Evolutionary conservation across 352 stramenopile species (phyloP), one percentile per base, ranked within the genome.

Genomic region (Aphanomyces astaci): DNA sequence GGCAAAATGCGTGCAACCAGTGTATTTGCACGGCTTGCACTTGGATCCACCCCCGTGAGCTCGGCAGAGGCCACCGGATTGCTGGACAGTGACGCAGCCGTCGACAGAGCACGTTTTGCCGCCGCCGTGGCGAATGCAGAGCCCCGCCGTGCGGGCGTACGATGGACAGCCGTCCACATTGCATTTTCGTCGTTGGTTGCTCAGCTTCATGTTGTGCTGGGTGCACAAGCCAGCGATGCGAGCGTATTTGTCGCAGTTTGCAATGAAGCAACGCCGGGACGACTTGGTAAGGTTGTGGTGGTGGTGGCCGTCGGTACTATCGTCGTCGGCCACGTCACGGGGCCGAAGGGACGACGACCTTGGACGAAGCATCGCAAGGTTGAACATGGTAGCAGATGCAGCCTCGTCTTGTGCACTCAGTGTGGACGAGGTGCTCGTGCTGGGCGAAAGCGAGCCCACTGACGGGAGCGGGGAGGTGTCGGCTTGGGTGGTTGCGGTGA

Each of bases 31-130:
- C 13, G 51, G 51, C n/a, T 59, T 59, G 52, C 73, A 77, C 24
- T 53, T 57, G 25, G 72, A 74, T 24, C 72, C 72, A 24, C 72
- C 72, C 51, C 71, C 71, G 36, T 75, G 71, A 28, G 66, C 62
- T 49, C 66, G 70, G 28, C 71, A 76, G 22, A 73, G 55, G 63
- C 71, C 71, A 36, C 67, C 55, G 36, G 66, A 70, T 31, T 76
- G 72, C 32, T 55, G 66, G 4, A 70, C 66, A 1, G 57, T 67
- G 43, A 66, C 59, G 59, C 72, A 76, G 28, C 72, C 72, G 0
- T 63, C 56, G 32, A 74, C 57, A 28, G 53, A 72, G 72, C 72
- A 76, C 33, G 67, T 62, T 15, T 70, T 70, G 4, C 51, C 72
- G 17, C 72, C 72, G 15, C 72, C 72, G 63, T 56, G 10, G 36